Base-by-base conservation (phyloP, 2,329 filamentous ascomycete species). In the Tolypocladium pustulatum region DNA sequence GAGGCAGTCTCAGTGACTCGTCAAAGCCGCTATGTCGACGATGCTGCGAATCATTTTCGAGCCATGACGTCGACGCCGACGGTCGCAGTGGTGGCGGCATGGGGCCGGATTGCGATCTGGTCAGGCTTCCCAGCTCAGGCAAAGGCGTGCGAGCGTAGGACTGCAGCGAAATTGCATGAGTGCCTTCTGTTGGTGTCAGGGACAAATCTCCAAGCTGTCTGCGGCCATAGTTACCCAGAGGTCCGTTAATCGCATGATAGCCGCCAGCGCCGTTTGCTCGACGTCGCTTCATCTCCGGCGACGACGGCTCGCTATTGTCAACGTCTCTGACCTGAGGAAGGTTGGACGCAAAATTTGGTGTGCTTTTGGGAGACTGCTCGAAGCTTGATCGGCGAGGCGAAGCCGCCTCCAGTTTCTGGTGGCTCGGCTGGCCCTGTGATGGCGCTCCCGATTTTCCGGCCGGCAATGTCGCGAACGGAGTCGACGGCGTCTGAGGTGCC, bases 261-360 rank as follows among this genome's bases (percentile, higher is more conserved):
- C 67, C 64, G 1, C 67, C 71, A 57, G 63, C 63, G 51, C 75
- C 76, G 62, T 81, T 82, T 65, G 81, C 81, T 41, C 86, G 81
- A 27, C 87, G 82, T 59, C 86, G 81, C 67, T 89, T 89, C 34
- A 74, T 71, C 57, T 88, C 85, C 56, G 77, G 74, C 55, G 76
- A 77, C 22, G 70, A 64, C 17, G 70, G 66, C 15, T 77, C 71
- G 56, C 76, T 71, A 25, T 76, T 73, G 25, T 77, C 71, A 34
- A 63, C 57, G 1, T 72, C 68, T 54, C 67, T 65, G 38, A 65
- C 61, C 10, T 55, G 56, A 30, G 65, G 60, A 22, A 66, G 61
- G 37, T 68, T 68, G 13, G 64, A 57, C 5, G 61, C 58, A 30
- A 65, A 64, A 0, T 65, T 63, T 34, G 66, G 46, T 22, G 64